A percentile compares a stretch with the other conserved stretches of the same genome.
phyloP scores from a whole-genome alignment of 176 grass and related monocot species.

The Stipa capillata region DNA sequence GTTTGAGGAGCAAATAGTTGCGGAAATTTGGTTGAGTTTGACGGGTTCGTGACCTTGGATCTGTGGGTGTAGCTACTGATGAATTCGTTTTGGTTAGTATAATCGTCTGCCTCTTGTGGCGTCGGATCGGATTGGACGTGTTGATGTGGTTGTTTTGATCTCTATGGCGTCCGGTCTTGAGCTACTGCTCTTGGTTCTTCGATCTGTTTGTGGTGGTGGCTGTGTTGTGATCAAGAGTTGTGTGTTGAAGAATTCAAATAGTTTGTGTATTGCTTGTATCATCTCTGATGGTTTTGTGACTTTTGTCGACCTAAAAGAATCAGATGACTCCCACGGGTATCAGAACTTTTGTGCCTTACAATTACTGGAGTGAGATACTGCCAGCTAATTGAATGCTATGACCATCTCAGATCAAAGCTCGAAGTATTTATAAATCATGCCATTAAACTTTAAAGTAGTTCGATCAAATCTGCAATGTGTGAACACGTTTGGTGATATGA shows the following conservation, averaged over 20 bases:
- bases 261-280: neutral
- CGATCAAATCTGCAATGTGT: neutral
- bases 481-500: neutral
- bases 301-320: neutral
- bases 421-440: neutral
- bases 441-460: neutral
- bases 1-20: neutral
- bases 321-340: neutral
- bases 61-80: neutral
- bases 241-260: neutral
- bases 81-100: neutral
- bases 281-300: neutral
- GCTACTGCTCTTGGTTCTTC: neutral
- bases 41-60: slow-evolving; percentile 1
- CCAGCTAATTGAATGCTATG: neutral
- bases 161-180: neutral
- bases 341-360: neutral
- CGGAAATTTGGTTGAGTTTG: neutral
- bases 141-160: neutral
- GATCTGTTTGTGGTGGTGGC: neutral
- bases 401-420: neutral
- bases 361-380: neutral
- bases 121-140: neutral
- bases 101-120: neutral
- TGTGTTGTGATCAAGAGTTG: neutral